Percentiles rank a stretch among this genome's conserved stretches.
These are phyloP conservation scores for Trametes cingulata DNA, from an alignment of 768 basidiomycete genomes.

Conservation along the genomic window DNA sequence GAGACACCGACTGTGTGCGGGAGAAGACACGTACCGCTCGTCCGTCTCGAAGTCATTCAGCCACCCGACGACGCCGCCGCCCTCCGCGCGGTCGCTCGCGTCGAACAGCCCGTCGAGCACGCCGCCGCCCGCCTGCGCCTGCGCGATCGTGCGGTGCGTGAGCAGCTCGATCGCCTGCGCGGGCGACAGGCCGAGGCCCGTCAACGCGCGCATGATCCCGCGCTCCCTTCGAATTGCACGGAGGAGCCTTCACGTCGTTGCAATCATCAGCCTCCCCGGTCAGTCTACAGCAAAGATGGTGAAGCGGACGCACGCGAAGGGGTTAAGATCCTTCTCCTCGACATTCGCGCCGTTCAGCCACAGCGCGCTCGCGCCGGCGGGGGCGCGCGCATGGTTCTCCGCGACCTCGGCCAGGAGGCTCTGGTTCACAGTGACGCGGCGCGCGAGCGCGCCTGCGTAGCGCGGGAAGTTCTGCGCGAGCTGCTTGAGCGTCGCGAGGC, in stretches of 20 bases:
- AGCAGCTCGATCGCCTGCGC: conserved; percentile 72
- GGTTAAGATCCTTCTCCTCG: conserved; percentile 62
- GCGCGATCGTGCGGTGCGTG: conserved; percentile 59
- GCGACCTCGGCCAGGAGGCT: conserved; percentile 56
- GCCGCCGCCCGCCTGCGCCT: conserved; percentile 48
- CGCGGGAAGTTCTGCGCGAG: conserved; percentile 90
- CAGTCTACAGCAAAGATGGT: not conserved
- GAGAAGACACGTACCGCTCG: conserved; percentile 45
- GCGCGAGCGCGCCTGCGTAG: conserved; percentile 73
- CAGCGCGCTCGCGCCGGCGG: conserved; percentile 54
- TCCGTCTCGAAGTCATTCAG: conserved; percentile 94
- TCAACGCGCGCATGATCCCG: conserved; percentile 56
- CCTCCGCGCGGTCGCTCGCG: conserved; percentile 84
- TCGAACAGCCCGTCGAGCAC: conserved; percentile 81
- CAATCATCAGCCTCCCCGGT: too few species aligned
- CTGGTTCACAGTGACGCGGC: conserved; percentile 58
- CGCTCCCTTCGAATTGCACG: conserved; percentile 76
- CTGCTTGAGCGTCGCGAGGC: conserved; percentile 55
- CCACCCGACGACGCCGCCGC: conserved; percentile 72
- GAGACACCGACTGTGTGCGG: not conserved
- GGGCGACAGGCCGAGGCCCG: conserved; percentile 60
- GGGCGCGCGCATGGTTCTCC: conserved; percentile 53
- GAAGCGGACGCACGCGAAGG: conserved; percentile 52
- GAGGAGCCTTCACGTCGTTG: conserved; percentile 57
- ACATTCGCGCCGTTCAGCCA: conserved; percentile 83